Percentiles rank a stretch among this genome's conserved stretches.
These are phyloP conservation scores for Nitzschia sp. DNA, from an alignment of 108 stramenopile species.

Conservation along the genomic window DNA sequence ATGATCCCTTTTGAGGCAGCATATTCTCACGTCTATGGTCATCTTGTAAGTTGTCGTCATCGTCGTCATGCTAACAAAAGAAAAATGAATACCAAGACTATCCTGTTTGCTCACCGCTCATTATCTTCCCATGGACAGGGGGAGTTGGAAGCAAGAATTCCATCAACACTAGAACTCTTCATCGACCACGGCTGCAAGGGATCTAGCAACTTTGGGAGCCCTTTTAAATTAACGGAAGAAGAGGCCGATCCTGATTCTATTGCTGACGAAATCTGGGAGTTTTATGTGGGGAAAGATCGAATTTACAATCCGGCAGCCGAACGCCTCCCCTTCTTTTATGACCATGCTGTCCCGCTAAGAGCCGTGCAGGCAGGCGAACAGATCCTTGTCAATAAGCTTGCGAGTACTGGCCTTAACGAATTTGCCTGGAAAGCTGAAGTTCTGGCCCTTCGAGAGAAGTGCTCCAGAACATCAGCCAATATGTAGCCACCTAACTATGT, in stretches of 20 bases:
- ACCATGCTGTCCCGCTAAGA: conserved; percentile 6
- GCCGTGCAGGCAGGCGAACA: conserved; percentile 30
- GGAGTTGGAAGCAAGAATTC: background rate
- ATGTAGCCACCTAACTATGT: no score
- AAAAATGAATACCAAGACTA: no score
- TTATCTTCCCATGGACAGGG: no score
- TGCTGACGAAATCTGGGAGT: background rate
- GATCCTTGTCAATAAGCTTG: conserved; percentile 21
- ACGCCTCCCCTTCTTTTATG: conserved; percentile 15
- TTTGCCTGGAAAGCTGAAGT: background rate
- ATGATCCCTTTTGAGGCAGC: background rate
- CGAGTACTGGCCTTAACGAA: background rate
- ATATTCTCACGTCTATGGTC: background rate
- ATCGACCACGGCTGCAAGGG: conserved; percentile 3
- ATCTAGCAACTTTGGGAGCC: background rate
- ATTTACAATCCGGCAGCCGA: conserved; percentile 34
- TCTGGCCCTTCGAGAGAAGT: background rate
- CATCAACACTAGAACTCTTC: background rate
- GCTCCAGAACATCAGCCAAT: no score
- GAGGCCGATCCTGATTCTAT: conserved; percentile 4
- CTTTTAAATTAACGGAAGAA: background rate
- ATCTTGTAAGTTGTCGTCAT: no score
- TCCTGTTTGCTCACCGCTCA: no score
- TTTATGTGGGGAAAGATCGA: background rate
- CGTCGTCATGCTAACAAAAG: no score